These are phyloP conservation scores for Fusarium sp. DNA, from an alignment of 2,329 filamentous ascomycete genomes.

Conservation along the genomic window DNA sequence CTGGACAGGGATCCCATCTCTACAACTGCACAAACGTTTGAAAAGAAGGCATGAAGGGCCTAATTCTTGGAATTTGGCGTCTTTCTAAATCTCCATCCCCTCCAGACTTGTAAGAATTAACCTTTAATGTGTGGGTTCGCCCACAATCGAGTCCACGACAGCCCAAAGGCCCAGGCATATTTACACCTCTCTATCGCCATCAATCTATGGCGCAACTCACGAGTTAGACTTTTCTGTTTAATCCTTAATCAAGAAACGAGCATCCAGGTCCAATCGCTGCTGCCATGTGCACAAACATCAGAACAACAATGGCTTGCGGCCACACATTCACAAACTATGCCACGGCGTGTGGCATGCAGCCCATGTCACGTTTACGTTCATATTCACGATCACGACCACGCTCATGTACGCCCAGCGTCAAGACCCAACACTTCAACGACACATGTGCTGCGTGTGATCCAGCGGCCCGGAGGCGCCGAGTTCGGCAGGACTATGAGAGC, in stretches of 20 bases:
- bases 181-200: background rate
- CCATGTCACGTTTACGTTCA: conserved; percentile 8
- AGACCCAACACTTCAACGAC: conserved; percentile 47
- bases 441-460: conserved; percentile 55
- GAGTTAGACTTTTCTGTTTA: background rate
- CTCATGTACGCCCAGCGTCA: conserved; percentile 26
- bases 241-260: background rate
- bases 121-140: conserved; percentile 16
- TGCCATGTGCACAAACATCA: conserved; percentile 43
- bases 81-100: background rate
- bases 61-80: conserved; percentile 15
- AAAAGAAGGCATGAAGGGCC: conserved; percentile 20
- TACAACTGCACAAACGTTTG: conserved; percentile 7
- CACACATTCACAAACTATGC: conserved; percentile 38
- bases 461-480: conserved; percentile 43
- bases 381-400: conserved; percentile 21
- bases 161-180: conserved; percentile 2
- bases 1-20: conserved; percentile 36
- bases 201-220: background rate
- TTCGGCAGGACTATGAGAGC: conserved; percentile 45
- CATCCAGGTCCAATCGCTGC: conserved; percentile 9
- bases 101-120: background rate
- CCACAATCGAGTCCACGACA: background rate
- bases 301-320: conserved; percentile 47
- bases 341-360: conserved; percentile 14